Evolutionary conservation across 2,329 filamentous ascomycete species (phyloP), one percentile per base, ranked within the genome.

Genomic region (Pseudogymnoascus sp.): DNA sequence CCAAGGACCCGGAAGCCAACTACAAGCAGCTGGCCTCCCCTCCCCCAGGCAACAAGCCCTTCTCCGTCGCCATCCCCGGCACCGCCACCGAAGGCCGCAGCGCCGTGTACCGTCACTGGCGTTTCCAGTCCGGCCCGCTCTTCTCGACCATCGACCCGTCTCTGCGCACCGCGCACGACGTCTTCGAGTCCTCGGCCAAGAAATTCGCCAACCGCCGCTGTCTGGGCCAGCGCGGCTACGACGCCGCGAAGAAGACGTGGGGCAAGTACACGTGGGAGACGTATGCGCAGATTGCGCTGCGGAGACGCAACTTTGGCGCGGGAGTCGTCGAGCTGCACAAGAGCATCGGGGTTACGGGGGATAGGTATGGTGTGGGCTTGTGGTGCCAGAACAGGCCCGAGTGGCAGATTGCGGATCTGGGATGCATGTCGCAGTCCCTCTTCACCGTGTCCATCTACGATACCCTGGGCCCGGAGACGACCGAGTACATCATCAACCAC

Each of bases 401-500:
- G 76, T 96, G 91, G 91, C 90, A 96, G 79, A 86, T 96, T 65
- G 85, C 87, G 63, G 93, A 97, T 80, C 79, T 97, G 72, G 95
- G 86, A 40, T 87, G 90, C 73, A 86, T 90, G 78, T 95, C 92
- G 11, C 95, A 97, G 76, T 85, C 88, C 6, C 84, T 97, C 31
- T 97, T 83, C 77, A 90, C 89, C 21, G 92, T 99, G 63, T 96
- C 93, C 4, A 87, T 99, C 61, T 99, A 99, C 79, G 95, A 97
- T 76, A 97, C 93, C 11, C 84, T 99, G 4, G 93, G 93, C 8
- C 88, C 93, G 11, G 91, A 96, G 68, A 86, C 93, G 2, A 93
- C 90, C 64, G 92, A 97, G 77, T 97, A 90, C 78, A 97, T 99
- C 76, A 89, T 97, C 78, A 96, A 96, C 76, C 93, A 97, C 74